Percentiles rank a stretch among this genome's conserved stretches.
phyloP scores from a whole-genome alignment of 768 basidiomycete genomes.

The Boletus rufocinnamomeus region DNA sequence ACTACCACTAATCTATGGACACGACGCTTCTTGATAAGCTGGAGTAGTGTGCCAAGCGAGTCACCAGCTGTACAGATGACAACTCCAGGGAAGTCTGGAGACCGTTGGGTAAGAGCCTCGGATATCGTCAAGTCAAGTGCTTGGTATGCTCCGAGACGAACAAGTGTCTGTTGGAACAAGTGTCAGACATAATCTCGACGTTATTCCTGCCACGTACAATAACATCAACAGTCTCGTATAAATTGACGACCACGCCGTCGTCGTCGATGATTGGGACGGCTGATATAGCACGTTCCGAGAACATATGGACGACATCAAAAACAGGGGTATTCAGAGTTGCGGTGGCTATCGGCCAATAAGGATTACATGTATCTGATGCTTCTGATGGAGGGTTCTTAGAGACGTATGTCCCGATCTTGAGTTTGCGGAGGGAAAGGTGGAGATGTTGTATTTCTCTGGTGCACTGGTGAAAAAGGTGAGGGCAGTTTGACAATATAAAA shows the following conservation, averaged over 20 bases:
- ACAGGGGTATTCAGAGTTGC: conserved; percentile 90
- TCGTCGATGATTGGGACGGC: conserved; percentile 96
- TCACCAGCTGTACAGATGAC: conserved; percentile 94
- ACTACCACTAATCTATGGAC: conserved; percentile 96
- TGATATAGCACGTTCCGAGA: conserved; percentile 91
- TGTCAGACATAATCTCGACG: conserved; percentile 6
- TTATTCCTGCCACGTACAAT: conserved; percentile 54
- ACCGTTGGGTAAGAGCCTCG: conserved; percentile 89
- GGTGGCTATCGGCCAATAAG: conserved; percentile 89
- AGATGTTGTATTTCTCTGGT: conserved; percentile 80
- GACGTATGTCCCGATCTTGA: conserved; percentile 94
- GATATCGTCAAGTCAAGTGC: conserved; percentile 93
- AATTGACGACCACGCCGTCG: conserved; percentile 88
- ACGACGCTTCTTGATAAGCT: conserved; percentile 89
- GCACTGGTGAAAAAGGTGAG: conserved; percentile 55
- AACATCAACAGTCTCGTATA: conserved; percentile 99
- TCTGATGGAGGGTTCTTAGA: conserved; percentile 49
- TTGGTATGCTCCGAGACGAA: conserved; percentile 92
- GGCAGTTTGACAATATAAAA: not conserved
- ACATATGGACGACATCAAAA: conserved; percentile 98
- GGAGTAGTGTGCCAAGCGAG: conserved; percentile 86
- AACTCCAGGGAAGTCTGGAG: conserved; percentile 94
- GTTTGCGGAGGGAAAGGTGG: conserved; percentile 75
- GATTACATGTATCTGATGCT: conserved; percentile 56
- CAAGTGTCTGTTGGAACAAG: conserved; percentile 68